Evolutionary conservation across 257 asterid genomes (phyloP).

Genomic region (Scutellaria baicalensis): DNA sequence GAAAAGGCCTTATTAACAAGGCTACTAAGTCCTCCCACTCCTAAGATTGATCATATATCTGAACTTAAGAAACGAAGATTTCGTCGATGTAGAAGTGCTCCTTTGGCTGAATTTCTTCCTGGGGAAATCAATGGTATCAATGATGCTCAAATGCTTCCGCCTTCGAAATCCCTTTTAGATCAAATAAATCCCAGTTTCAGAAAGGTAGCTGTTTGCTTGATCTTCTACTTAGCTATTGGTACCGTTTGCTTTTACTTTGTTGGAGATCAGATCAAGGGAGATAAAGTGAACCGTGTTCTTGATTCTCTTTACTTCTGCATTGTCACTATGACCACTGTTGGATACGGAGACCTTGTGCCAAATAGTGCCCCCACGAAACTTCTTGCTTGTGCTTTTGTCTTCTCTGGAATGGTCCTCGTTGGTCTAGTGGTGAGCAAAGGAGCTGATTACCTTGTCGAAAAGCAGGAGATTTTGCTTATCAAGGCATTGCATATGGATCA

Average conservation of each 20-base stretch:
- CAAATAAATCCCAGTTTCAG: conserved; percentile 45
- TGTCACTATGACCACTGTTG: conserved; percentile 95
- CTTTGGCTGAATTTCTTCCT: conserved; percentile 39
- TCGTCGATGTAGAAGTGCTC: conserved; percentile 81
- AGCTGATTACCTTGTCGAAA: conserved; percentile 80
- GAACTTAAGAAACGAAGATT: conserved; percentile 36
- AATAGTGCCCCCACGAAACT: conserved; percentile 50
- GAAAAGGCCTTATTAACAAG: conserved; percentile 19
- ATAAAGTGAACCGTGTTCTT: conserved; percentile 50
- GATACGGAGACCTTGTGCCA: conserved; percentile 94
- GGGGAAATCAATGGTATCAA: conserved; percentile 30
- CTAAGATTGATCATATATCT: conserved; percentile 12
- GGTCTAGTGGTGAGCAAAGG: conserved; percentile 64
- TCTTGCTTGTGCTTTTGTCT: conserved; percentile 77
- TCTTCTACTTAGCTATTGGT: conserved; percentile 50
- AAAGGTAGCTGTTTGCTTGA: conserved; percentile 36
- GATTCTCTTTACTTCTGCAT: conserved; percentile 89
- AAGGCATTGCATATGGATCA: conserved; percentile 49
- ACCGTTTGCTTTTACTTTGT: conserved; percentile 64
- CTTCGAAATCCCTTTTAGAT: conserved; percentile 31
- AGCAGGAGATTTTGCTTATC: conserved; percentile 60
- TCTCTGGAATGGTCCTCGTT: conserved; percentile 81
- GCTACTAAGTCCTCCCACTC: conserved; percentile 22
- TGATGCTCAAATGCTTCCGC: conserved; percentile 12
- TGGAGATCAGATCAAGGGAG: conserved; percentile 49